A percentile compares a stretch with the other conserved stretches of the same genome.
Evolutionary conservation across 257 asterid species (phyloP).

Genomic region (Leptodermis oblonga): DNA sequence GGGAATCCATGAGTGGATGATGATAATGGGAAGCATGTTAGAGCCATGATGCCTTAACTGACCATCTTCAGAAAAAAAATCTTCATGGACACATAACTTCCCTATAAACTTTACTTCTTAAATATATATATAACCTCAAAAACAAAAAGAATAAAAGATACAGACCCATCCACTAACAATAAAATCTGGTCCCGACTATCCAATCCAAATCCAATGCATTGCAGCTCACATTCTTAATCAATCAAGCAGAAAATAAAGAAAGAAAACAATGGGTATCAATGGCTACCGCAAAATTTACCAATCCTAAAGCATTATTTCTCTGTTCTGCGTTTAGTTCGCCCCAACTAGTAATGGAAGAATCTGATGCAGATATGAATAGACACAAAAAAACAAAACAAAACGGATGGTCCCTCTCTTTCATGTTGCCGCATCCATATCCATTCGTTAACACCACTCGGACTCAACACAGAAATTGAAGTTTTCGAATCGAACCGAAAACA

Average conservation of each 20-base stretch:
- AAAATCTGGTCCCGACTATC: constrained; percentile 6
- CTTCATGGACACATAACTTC: too few species aligned
- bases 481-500: not conserved
- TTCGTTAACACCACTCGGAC: too few species aligned
- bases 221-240: too few species aligned
- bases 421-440: constrained; percentile 18
- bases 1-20: not conserved
- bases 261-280: too few species aligned
- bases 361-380: constrained; percentile 6
- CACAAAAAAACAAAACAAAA: not conserved
- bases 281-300: not conserved
- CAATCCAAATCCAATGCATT: not conserved
- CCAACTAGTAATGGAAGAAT: not conserved
- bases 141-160: constrained; percentile 5
- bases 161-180: not conserved
- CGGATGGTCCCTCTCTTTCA: constrained; percentile 16
- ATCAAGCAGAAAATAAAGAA: too few species aligned
- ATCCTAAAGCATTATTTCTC: too few species aligned
- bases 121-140: not conserved
- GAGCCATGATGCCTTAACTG: constrained; percentile 6
- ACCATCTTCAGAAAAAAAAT: too few species aligned
- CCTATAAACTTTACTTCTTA: not conserved
- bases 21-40: constrained; percentile 9
- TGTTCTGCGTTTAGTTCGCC: too few species aligned
- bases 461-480: not conserved